These are phyloP conservation scores for Fraxinus dipetala DNA, from an alignment of 305 asterid species.

Conservation along the genomic window DNA sequence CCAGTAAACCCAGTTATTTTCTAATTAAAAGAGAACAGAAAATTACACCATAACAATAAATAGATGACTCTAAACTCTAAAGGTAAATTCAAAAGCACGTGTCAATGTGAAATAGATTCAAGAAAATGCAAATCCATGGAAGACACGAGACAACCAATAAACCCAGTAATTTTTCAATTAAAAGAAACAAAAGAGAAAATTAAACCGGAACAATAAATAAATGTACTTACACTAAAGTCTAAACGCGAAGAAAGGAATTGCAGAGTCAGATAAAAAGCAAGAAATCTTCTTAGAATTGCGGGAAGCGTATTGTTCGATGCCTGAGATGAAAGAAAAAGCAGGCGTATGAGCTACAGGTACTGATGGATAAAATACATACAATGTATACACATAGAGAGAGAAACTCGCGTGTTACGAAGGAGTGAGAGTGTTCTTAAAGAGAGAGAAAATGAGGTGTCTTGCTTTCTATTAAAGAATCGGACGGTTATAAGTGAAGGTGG, in stretches of 20 bases:
- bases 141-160: slow-evolving; percentile 1
- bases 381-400: slow-evolving; percentile 33
- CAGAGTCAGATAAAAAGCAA: slow-evolving; percentile 33
- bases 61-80: slow-evolving; percentile 33
- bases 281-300: slow-evolving; percentile 37
- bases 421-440: slow-evolving; percentile 17
- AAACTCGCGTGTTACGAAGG: slow-evolving; percentile 27
- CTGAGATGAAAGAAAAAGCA: slow-evolving; percentile 28
- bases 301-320: slow-evolving; percentile 36
- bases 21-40: neutral
- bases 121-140: slow-evolving; percentile 19
- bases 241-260: slow-evolving; percentile 46
- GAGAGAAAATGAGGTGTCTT: slow-evolving; percentile 14
- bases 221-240: slow-evolving; percentile 33
- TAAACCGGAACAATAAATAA: neutral
- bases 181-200: slow-evolving; percentile 3
- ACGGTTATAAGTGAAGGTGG: slow-evolving; percentile 31
- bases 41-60: slow-evolving; percentile 1
- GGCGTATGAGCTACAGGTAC: neutral
- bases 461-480: slow-evolving; percentile 23
- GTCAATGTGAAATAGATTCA: neutral
- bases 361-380: slow-evolving; percentile 18
- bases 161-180: neutral
- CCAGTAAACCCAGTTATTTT: slow-evolving; percentile 7
- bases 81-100: neutral